These are phyloP conservation scores for Solanum chiquidenum DNA, from an alignment of 257 asterid species.

Conservation along the genomic window DNA sequence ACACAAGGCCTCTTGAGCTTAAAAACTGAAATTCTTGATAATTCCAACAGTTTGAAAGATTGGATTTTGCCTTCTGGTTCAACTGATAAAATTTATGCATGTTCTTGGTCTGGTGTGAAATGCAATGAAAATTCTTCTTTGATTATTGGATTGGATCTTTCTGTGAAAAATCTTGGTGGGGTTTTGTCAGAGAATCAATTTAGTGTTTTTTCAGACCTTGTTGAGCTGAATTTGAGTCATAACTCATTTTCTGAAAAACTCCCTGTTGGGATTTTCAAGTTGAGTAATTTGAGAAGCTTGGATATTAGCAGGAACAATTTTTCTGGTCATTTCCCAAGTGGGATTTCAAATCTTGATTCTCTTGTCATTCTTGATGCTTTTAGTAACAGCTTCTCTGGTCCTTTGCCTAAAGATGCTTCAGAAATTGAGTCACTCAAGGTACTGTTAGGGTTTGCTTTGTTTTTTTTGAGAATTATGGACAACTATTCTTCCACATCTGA, in stretches of 20 bases:
- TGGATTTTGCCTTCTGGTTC: conserved; percentile 47
- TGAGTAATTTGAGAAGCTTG: conserved; percentile 36
- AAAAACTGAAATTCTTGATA: conserved; percentile 53
- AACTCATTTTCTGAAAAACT: conserved; percentile 63
- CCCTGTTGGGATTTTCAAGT: conserved; percentile 52
- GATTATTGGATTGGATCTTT: conserved; percentile 57
- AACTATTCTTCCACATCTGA: background rate
- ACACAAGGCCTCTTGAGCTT: conserved; percentile 68
- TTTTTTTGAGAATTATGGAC: background rate
- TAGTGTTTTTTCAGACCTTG: conserved; percentile 35
- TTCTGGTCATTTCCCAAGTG: conserved; percentile 78
- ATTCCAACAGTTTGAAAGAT: conserved; percentile 42
- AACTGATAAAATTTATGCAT: conserved; percentile 29
- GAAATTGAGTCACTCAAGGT: conserved; percentile 35
- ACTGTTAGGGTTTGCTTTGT: conserved; percentile 3
- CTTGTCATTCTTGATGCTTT: conserved; percentile 82
- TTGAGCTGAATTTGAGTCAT: conserved; percentile 61
- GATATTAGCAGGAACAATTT: conserved; percentile 92
- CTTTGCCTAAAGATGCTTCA: conserved; percentile 58
- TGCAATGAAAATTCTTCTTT: conserved; percentile 50
- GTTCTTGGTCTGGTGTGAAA: conserved; percentile 79
- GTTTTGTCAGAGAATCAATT: conserved; percentile 53
- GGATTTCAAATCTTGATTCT: conserved; percentile 39
- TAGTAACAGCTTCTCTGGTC: conserved; percentile 91
- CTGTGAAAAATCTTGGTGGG: conserved; percentile 73